Evolutionary conservation across 192 early-diverging fungal species (phyloP).

Genomic region (Mortierella claussenii): DNA sequence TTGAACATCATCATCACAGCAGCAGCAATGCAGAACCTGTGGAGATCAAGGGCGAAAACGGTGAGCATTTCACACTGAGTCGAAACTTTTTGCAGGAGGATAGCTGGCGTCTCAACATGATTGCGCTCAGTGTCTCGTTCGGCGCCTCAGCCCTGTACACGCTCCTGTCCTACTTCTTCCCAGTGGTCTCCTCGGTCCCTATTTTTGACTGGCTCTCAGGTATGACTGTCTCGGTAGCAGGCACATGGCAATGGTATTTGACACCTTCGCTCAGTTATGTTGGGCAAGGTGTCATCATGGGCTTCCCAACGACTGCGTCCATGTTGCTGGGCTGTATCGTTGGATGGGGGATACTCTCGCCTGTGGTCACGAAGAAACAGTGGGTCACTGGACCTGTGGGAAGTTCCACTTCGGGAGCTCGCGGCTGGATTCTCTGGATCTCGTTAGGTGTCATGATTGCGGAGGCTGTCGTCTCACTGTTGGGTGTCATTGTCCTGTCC

Average conservation of each 20-base stretch:
- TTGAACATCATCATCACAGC: neutral
- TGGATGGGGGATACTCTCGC: slow-evolving; percentile 83
- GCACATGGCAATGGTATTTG: slow-evolving; percentile 75
- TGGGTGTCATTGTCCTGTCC: slow-evolving; percentile 57
- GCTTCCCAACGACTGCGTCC: slow-evolving; percentile 76
- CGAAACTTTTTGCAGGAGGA: slow-evolving; percentile 56
- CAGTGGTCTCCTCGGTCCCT: slow-evolving; percentile 64
- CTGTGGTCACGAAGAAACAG: slow-evolving; percentile 67
- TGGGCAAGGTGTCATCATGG: slow-evolving; percentile 87
- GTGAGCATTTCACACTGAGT: slow-evolving; percentile 35
- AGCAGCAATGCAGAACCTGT: slow-evolving; percentile 1
- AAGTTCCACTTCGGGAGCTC: slow-evolving; percentile 76
- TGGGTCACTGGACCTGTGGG: slow-evolving; percentile 78
- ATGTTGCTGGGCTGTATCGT: slow-evolving; percentile 77
- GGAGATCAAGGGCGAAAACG: slow-evolving; percentile 39
- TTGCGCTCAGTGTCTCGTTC: slow-evolving; percentile 64
- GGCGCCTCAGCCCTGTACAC: slow-evolving; percentile 71
- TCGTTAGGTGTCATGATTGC: slow-evolving; percentile 86
- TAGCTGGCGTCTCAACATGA: slow-evolving; percentile 70
- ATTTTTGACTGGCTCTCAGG: slow-evolving; percentile 68
- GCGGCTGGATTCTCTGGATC: slow-evolving; percentile 86
- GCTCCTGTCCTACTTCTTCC: slow-evolving; percentile 69
- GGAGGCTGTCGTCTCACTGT: slow-evolving; percentile 72
- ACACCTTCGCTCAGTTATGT: slow-evolving; percentile 80
- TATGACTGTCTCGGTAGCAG: slow-evolving; percentile 60